A percentile compares a stretch with the other conserved stretches of the same genome.
These are phyloP conservation scores for Vicia faba DNA, from an alignment of 306 rosid species.

Conservation along the genomic window DNA sequence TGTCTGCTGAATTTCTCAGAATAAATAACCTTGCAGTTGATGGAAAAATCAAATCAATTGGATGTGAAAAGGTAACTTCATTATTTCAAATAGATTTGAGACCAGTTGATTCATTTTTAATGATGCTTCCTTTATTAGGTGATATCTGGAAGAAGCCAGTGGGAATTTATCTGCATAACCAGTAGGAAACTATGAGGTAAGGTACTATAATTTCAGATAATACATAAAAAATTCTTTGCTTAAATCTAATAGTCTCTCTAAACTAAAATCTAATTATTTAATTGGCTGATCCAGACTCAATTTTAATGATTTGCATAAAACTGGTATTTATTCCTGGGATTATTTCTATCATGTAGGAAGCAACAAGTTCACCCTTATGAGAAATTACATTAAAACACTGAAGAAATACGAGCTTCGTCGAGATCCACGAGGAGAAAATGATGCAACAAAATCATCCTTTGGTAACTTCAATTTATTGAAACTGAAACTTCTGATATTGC, in stretches of 20 bases:
- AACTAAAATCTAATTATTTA: conserved; percentile 30
- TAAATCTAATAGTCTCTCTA: not conserved
- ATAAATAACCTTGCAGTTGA: not conserved
- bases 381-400: conserved; percentile 62
- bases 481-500: conserved; percentile 20
- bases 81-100: conserved; percentile 26
- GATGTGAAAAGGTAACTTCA: not conserved
- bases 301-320: conserved; percentile 91
- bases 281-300: conserved; percentile 54
- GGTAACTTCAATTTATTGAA: conserved; percentile 38
- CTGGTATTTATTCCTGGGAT: too few species aligned
- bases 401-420: conserved; percentile 75
- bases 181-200: conserved; percentile 91
- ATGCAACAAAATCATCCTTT: conserved; percentile 29
- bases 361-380: conserved; percentile 73
- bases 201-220: conserved; percentile 50
- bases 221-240: conserved; percentile 11
- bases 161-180: conserved; percentile 84
- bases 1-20: not conserved
- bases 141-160: conserved; percentile 78
- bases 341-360: conserved; percentile 71
- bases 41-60: conserved; percentile 10
- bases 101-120: too few species aligned
- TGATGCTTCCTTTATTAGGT: conserved; percentile 43
- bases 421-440: conserved; percentile 72